Evolutionary conservation across 495 filamentous ascomycete genomes (phyloP), one percentile per base, ranked within the genome.

Genomic region (Penicillium coprophilum): DNA sequence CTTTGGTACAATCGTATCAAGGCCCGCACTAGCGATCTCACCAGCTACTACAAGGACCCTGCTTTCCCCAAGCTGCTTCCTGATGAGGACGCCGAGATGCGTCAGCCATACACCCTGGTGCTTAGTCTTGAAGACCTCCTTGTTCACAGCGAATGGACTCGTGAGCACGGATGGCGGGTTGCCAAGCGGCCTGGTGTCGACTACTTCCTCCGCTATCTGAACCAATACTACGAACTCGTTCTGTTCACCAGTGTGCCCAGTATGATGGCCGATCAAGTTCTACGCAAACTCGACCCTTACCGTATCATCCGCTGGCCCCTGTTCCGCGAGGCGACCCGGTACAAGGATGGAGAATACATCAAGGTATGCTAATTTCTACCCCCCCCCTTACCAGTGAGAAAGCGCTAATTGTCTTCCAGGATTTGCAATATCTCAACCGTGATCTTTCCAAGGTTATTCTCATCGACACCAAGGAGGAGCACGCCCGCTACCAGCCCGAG

Each of bases 151-250:
- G 89, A 96, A 63, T 98, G 94, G 94, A 84, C 84, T 20, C 83
- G 92, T 48, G 88, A 97, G 62, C 88, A 97, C 63, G 94, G 94
- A 27, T 98, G 94, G 93, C 85, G 93, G 55, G 83, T 93, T 61
- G 94, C 94, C 40, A 98, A 98, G 76, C 85, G 94, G 32, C 94
- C 94, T 27, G 94, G 94, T 39, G 81, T 96, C 44, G 94, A 98
- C 75, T 98, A 98, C 78, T 97, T 98, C 77, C 72, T 98, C 51
- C 90, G 88, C 65, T 98, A 98, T 68, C 80, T 98, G 38, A 91
- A 87, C 72, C 91, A 96, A 69, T 97, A 97, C 79, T 98, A 96
- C 71, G 94, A 98, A 70, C 80, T 98, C 21, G 95, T 97, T 36
- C 82, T 98, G 44, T 98, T 96, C 77, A 97, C 95, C 27, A 90